phyloP scores from a whole-genome alignment of 1,139 yeast species.

The Pichia inconspicua region DNA sequence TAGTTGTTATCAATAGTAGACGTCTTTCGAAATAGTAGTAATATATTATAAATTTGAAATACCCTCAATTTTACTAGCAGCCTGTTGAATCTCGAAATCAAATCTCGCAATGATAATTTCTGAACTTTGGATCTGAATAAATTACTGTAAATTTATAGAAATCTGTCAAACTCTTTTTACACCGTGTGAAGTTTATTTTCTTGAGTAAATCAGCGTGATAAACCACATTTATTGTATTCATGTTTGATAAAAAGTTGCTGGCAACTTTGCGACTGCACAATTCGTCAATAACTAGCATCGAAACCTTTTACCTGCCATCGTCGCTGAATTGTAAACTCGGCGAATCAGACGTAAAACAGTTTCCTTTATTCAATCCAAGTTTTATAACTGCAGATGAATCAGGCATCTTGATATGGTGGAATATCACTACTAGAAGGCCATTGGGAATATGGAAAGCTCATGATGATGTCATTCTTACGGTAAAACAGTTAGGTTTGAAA shows the following conservation, averaged over 20 bases:
- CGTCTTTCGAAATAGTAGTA: too few species aligned
- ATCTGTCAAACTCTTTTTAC: too few species aligned
- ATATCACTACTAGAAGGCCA: constrained; percentile 37
- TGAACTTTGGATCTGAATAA: too few species aligned
- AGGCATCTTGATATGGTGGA: constrained; percentile 49
- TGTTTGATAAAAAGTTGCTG: constrained; percentile 4
- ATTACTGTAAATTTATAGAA: too few species aligned
- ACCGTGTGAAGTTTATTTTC: too few species aligned
- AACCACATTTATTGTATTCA: background rate
- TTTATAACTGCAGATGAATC: constrained; percentile 32
- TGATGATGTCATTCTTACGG: constrained; percentile 33
- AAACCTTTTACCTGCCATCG: constrained; percentile 13
- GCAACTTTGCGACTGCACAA: constrained; percentile 14
- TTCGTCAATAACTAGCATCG: constrained; percentile 9
- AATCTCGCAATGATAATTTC: too few species aligned
- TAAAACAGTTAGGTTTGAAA: constrained; percentile 33
- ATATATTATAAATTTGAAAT: too few species aligned
- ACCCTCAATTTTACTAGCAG: background rate
- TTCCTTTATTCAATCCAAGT: constrained; percentile 16
- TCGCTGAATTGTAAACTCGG: constrained; percentile 2
- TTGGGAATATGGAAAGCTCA: constrained; percentile 44
- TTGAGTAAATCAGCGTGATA: too few species aligned
- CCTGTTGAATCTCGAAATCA: too few species aligned
- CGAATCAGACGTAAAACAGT: background rate
- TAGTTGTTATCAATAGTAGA: background rate